Conservation (phyloP, 768 basidiomycete genomes). For the Tulasnella sp. region DNA sequence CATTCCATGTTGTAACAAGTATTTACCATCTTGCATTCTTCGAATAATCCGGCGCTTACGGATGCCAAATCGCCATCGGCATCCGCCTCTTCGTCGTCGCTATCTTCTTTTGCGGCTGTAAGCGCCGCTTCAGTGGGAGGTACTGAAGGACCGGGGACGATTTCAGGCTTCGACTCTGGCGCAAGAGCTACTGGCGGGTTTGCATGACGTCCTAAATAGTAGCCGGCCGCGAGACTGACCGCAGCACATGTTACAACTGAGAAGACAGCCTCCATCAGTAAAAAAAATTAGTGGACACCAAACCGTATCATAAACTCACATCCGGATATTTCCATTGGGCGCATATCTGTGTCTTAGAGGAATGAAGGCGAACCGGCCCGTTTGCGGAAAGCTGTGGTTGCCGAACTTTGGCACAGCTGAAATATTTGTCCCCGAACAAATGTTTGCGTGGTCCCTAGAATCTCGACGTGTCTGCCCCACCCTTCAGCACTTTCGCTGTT, state of each 20-base stretch:
- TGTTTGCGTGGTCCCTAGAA: not conserved
- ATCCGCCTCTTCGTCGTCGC: constrained; percentile 37
- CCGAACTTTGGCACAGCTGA: not conserved
- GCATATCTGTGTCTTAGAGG: not conserved
- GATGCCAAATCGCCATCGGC: constrained; percentile 33
- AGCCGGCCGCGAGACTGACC: constrained; percentile 1
- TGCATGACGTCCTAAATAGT: constrained; percentile 7
- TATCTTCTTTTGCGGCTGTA: constrained; percentile 33
- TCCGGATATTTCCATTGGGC: not conserved
- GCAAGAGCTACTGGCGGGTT: not conserved
- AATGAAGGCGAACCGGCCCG: not conserved
- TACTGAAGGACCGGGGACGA: not conserved
- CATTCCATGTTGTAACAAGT: not conserved
- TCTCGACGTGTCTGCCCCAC: constrained; percentile 15
- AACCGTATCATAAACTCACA: not conserved
- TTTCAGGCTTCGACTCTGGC: not conserved
- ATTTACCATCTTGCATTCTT: constrained; percentile 60
- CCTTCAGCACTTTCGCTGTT: not conserved
- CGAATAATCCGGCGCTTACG: constrained; percentile 40
- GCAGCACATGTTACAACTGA: constrained; percentile 1
- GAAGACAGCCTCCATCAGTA: not conserved
- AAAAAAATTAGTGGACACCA: not conserved
- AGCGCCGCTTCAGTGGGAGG: constrained; percentile 29
- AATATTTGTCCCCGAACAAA: constrained; percentile 9
- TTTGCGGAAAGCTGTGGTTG: not conserved